A percentile compares a stretch with the other conserved stretches of the same genome.
These are phyloP conservation scores for Scolecobasidium constrictum DNA, from an alignment of 2,329 filamentous ascomycete genomes.

Conservation along the genomic window DNA sequence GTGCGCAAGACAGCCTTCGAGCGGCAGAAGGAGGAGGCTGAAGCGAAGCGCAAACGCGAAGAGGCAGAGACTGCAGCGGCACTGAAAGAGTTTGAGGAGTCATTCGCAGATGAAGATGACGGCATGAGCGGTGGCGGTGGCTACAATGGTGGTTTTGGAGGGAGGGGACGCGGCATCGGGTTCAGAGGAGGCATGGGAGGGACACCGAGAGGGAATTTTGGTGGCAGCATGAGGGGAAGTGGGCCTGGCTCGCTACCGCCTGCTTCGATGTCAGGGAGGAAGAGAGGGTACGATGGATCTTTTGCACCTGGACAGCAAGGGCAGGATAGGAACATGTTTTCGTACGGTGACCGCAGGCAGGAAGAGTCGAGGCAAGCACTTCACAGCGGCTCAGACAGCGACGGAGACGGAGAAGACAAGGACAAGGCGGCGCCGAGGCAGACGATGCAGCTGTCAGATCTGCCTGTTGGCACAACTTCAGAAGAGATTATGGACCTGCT, in stretches of 20 bases:
- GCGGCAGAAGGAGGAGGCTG: conserved; percentile 76
- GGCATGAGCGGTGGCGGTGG: conserved; percentile 4
- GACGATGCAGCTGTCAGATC: conserved; percentile 41
- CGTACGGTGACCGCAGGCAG: conserved; percentile 25
- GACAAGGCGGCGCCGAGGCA: conserved; percentile 42
- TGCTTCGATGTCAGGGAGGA: conserved; percentile 29
- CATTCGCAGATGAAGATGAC: conserved; percentile 17
- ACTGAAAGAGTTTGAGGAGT: conserved; percentile 80
- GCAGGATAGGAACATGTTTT: conserved; percentile 24
- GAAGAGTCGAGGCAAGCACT: conserved; percentile 30
- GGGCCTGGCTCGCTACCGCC: conserved; percentile 38
- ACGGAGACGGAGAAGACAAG: conserved; percentile 33
- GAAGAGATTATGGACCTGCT: conserved; percentile 39
- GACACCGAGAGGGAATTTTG: conserved; percentile 46
- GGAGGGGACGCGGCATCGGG: conserved; percentile 29
- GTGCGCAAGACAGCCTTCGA: conserved; percentile 82
- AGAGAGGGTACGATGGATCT: conserved; percentile 32
- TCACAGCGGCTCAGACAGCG: conserved; percentile 23
- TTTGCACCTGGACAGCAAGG: conserved; percentile 18
- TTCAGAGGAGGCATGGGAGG: conserved; percentile 26
- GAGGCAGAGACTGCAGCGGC: conserved; percentile 80
- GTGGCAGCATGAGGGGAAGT: conserved; percentile 33
- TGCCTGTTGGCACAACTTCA: conserved; percentile 42
- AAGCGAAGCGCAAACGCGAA: conserved; percentile 76
- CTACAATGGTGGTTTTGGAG: neutral